A percentile compares a stretch with the other conserved stretches of the same genome.
phyloP scores from a whole-genome alignment of 225 moss, liverwort and hornwort species.

The Anthoceros angustus region DNA sequence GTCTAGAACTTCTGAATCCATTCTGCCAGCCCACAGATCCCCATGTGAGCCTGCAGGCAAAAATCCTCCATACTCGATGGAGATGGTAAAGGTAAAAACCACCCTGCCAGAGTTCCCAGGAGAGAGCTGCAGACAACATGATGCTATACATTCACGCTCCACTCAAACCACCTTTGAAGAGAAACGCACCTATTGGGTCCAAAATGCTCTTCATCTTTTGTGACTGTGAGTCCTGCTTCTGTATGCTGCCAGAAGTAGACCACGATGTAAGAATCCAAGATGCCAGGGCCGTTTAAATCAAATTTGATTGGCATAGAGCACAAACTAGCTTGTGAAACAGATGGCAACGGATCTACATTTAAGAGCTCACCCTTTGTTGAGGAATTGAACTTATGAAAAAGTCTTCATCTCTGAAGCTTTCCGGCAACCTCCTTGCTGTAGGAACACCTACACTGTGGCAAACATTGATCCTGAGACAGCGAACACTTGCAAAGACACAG shows the following conservation, averaged over 20 bases:
- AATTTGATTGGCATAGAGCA: no score
- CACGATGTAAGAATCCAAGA: not conserved
- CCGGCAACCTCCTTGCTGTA: constrained; percentile 26
- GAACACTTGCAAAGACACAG: no score
- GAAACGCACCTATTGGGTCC: constrained; percentile 55
- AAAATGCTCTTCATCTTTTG: constrained; percentile 51
- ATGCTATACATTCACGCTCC: not conserved
- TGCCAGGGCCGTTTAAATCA: not conserved
- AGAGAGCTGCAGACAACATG: not conserved
- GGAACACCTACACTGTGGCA: constrained; percentile 6
- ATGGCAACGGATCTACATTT: no score
- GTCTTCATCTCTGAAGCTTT: constrained; percentile 71
- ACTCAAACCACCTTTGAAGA: not conserved
- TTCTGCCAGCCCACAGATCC: constrained; percentile 17
- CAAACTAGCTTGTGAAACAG: no score
- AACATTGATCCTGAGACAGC: no score
- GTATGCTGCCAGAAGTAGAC: constrained; percentile 29
- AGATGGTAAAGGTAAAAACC: not conserved
- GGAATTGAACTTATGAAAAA: constrained; percentile 80
- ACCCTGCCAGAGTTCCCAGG: not conserved
- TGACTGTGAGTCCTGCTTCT: constrained; percentile 72
- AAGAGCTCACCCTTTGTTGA: constrained; percentile 39
- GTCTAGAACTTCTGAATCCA: constrained; percentile 88
- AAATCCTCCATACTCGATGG: not conserved
- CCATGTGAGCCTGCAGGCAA: not conserved